Conservation (phyloP, 495 filamentous ascomycete genomes). For the Penicillium desertorum region DNA sequence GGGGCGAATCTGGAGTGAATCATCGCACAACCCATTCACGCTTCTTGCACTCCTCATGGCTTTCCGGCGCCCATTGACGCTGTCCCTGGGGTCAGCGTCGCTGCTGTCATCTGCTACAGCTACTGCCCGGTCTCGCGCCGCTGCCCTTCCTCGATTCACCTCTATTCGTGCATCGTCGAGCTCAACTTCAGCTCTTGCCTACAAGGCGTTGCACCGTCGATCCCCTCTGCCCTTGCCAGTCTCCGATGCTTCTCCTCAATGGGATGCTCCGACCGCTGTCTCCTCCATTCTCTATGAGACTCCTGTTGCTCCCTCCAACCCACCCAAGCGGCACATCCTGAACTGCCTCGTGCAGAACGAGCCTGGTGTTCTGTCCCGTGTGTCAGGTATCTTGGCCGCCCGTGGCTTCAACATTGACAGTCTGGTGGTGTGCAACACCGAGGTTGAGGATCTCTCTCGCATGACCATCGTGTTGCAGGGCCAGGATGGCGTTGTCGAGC, state of each 20-base stretch:
- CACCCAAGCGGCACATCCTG: slow-evolving; percentile 90
- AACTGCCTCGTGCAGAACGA: slow-evolving; percentile 99
- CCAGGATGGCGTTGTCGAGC: slow-evolving; percentile 96
- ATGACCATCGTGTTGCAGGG: slow-evolving; percentile 98
- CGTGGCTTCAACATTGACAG: slow-evolving; percentile 99
- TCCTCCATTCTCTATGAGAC: slow-evolving; percentile 99
- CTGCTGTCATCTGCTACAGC: slow-evolving; percentile 35
- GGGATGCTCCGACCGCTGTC: slow-evolving; percentile 93
- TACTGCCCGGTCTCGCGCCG: slow-evolving; percentile 35
- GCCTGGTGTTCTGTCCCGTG: slow-evolving; percentile 91
- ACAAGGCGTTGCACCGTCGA: slow-evolving; percentile 94
- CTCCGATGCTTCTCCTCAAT: slow-evolving; percentile 69
- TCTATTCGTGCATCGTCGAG: slow-evolving; percentile 43
- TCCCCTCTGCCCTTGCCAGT: slow-evolving; percentile 78
- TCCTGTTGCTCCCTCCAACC: slow-evolving; percentile 74
- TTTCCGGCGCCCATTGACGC: slow-evolving; percentile 49
- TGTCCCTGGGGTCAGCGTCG: slow-evolving; percentile 40
- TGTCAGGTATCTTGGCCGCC: slow-evolving; percentile 94
- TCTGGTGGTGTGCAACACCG: slow-evolving; percentile 94
- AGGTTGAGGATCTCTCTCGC: slow-evolving; percentile 93
- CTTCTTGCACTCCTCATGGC: slow-evolving; percentile 40
- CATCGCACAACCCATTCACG: slow-evolving; percentile 26
- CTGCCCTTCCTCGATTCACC: slow-evolving; percentile 40
- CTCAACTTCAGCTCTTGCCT: slow-evolving; percentile 90
- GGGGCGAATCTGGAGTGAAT: slow-evolving; percentile 29